These are phyloP conservation scores for Vanderwaltozyma verrucispora DNA, from an alignment of 805 yeast genomes.

Conservation along the genomic window DNA sequence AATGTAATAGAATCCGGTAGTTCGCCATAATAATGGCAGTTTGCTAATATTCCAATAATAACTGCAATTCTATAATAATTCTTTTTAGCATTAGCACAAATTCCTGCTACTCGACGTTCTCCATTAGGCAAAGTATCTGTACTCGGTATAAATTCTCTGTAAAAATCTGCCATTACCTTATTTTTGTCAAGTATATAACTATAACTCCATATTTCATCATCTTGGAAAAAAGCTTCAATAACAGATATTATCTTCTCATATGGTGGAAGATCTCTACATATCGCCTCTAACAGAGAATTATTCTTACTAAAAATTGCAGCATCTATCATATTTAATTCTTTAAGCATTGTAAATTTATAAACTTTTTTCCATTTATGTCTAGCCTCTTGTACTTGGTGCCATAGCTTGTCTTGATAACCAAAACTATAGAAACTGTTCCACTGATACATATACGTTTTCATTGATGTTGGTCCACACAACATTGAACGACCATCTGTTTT, in stretches of 20 bases:
- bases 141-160: conserved; percentile 8
- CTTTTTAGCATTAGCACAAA: conserved; percentile 6
- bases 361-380: conserved; percentile 16
- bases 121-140: background rate
- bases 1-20: conserved; percentile 14
- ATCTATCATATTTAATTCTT: conserved; percentile 13
- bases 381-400: conserved; percentile 19
- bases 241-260: conserved; percentile 8
- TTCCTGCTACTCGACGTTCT: conserved; percentile 3
- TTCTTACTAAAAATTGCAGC: background rate
- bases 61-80: conserved; percentile 24
- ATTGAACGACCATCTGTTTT: conserved; percentile 17
- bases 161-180: conserved; percentile 17
- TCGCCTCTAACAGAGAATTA: conserved; percentile 4
- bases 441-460: conserved; percentile 10
- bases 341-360: conserved; percentile 6
- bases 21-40: conserved; percentile 7
- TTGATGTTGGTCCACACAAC: conserved; percentile 26
- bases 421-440: conserved; percentile 12
- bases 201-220: conserved; percentile 7
- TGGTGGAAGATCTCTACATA: conserved; percentile 14
- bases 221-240: conserved; percentile 11
- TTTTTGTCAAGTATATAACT: conserved; percentile 10
- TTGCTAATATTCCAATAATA: conserved; percentile 14
- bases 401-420: conserved; percentile 11